These are phyloP conservation scores for Spergularia bocconei DNA, from an alignment of 148 eudicot genomes.

Conservation along the genomic window DNA sequence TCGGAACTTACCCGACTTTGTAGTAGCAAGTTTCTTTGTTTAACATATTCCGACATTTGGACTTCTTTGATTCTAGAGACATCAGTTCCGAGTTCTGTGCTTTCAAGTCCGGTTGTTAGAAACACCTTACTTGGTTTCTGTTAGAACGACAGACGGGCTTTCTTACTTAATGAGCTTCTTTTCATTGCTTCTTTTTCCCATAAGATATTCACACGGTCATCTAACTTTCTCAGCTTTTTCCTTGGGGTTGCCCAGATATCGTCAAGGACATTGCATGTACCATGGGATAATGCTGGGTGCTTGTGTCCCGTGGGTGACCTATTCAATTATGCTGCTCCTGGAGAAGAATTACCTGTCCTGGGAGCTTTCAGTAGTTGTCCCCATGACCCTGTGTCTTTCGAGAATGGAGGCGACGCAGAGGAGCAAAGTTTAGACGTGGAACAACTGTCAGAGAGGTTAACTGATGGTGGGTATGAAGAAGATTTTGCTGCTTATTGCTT, in stretches of 20 bases:
- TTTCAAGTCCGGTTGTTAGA: background rate
- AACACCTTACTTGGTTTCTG: background rate
- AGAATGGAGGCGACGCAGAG: constrained; percentile 29
- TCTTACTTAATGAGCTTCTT: background rate
- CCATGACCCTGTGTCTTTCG: constrained; percentile 23
- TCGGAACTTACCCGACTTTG: no score
- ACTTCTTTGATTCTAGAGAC: background rate
- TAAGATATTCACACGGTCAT: background rate
- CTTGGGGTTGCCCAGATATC: constrained; percentile 53
- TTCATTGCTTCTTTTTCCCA: background rate
- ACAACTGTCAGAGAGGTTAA: constrained; percentile 45
- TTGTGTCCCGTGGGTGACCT: constrained; percentile 97
- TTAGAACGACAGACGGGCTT: background rate
- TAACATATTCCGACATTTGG: background rate
- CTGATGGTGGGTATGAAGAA: constrained; percentile 88
- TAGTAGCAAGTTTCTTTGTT: background rate
- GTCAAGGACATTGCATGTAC: constrained; percentile 86
- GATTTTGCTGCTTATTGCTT: constrained; percentile 66
- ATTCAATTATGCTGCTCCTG: constrained; percentile 90
- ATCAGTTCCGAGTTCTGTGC: background rate
- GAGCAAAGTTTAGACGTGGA: constrained; percentile 26
- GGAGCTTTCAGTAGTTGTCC: constrained; percentile 21
- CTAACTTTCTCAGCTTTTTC: constrained; percentile 18
- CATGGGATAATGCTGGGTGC: constrained; percentile 95
- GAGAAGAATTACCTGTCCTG: constrained; percentile 44